Conservation (phyloP, 495 filamentous ascomycete genomes). For the Hyaloscypha finlandica region DNA sequence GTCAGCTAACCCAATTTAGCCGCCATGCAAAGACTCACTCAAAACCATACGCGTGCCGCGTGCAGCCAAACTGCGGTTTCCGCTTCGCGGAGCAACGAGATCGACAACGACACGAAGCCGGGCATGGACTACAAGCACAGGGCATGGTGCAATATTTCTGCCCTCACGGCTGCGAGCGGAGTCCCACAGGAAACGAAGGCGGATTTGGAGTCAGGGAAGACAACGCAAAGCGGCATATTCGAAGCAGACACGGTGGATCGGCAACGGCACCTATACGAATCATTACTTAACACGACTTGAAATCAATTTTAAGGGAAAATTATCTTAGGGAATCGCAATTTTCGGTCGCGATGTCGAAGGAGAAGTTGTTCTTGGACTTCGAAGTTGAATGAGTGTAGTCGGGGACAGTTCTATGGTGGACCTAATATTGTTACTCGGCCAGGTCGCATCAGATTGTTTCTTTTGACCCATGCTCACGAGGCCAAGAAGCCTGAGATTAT, state of each 20-base stretch:
- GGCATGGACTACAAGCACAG: neutral
- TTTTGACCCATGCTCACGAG: no score
- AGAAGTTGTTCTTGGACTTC: no score
- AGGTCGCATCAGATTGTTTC: no score
- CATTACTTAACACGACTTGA: neutral
- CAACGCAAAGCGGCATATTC: neutral
- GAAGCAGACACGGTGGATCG: neutral
- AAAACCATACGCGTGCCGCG: neutral
- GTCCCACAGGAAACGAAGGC: neutral
- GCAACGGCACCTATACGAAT: neutral
- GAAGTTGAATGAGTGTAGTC: no score
- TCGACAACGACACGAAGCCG: neutral
- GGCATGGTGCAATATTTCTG: neutral
- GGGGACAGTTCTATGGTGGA: no score
- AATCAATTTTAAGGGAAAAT: neutral
- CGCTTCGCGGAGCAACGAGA: neutral
- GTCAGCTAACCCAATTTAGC: neutral
- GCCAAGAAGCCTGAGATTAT: no score
- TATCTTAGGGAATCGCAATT: no score
- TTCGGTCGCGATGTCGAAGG: no score
- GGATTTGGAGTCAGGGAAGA: neutral
- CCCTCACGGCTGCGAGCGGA: neutral
- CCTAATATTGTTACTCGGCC: no score
- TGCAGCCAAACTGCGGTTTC: neutral
- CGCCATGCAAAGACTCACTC: neutral